Base-by-base conservation (phyloP, 2,329 filamentous ascomycete genomes). In the Fusarium abutilonis region DNA sequence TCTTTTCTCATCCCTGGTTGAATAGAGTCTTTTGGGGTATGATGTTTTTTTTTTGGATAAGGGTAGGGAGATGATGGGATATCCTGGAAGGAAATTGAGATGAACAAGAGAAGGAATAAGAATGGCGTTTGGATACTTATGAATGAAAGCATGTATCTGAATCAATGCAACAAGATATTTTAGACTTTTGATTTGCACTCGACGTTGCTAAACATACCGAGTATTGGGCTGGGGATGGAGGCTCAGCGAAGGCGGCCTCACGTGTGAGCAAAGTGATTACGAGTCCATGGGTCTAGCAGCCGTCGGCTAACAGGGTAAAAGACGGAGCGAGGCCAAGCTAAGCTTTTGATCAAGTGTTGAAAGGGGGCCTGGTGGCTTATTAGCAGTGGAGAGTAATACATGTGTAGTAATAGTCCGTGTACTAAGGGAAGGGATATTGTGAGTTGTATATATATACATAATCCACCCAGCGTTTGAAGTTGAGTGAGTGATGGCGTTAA, bases 151-250 rank as follows among this genome's bases (percentile, higher is more conserved):
- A 32, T 29, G n/a, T 14, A 15, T 19, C 26, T 52, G 21, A 36
- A 23, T 14, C 35, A 32, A 40, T 40, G 44, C 36, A 57, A 60
- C 17, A 39, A 47, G 40, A 40, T 41, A 32, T 48, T 43, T 8
- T 54, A 39, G 52, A 49, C 38, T 51, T n/a, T 32, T 62, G 57
- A 55, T 65, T 52, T 63, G 36, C 57, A 63, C 62, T 66, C 63
- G 62, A 57, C 52, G 42, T 59, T 64, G 56, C 62, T 66, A 65
- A 64, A 64, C 62, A 64, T 64, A 64, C 38, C 42, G 10, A 44
- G 43, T 45, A 26, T 43, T 58, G 19, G 31, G 28, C 34, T 44
- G 35, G 28, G 9, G 42, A 43, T 44, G 44, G 61, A 64, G 61
- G 61, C 62, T 65, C 57, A 65, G 52, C 61, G 40, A 56, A 64